Conservation (phyloP, 257 asterid genomes). For the Solanum verrucosum region DNA sequence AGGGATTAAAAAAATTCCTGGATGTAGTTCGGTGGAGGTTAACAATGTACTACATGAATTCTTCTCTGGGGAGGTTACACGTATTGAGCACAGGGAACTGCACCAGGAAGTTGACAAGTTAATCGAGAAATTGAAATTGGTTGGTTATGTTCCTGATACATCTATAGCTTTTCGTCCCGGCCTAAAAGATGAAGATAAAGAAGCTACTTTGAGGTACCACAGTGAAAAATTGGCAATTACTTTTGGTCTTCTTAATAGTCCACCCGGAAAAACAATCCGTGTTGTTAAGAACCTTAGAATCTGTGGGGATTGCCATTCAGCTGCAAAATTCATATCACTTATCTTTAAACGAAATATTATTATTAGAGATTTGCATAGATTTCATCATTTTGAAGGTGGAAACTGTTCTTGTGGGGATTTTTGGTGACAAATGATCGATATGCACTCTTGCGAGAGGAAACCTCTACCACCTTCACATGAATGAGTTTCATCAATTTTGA, state of each 20-base stretch:
- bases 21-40: slow-evolving; percentile 29
- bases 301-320: slow-evolving; percentile 33
- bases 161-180: slow-evolving; percentile 17
- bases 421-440: slow-evolving; percentile 11
- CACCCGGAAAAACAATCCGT: slow-evolving; percentile 22
- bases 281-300: slow-evolving; percentile 25
- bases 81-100: slow-evolving; percentile 17
- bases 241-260: slow-evolving; percentile 24
- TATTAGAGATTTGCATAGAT: slow-evolving; percentile 30
- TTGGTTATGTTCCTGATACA: slow-evolving; percentile 28
- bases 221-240: slow-evolving; percentile 36
- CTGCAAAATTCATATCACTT: slow-evolving; percentile 22
- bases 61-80: slow-evolving; percentile 30
- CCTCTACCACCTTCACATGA: not conserved
- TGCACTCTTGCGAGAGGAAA: not conserved
- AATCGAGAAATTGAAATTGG: slow-evolving; percentile 13
- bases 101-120: slow-evolving; percentile 23
- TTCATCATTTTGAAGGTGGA: slow-evolving; percentile 32
- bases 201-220: slow-evolving; percentile 21
- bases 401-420: slow-evolving; percentile 36
- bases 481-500: slow-evolving; percentile 20
- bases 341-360: slow-evolving; percentile 13
- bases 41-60: slow-evolving; percentile 23
- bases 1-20: slow-evolving; percentile 18
- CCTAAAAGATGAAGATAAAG: slow-evolving; percentile 23